Evolutionary conservation across 768 basidiomycete species (phyloP).

Genomic region (Boletus pseudo-olivaceus): DNA sequence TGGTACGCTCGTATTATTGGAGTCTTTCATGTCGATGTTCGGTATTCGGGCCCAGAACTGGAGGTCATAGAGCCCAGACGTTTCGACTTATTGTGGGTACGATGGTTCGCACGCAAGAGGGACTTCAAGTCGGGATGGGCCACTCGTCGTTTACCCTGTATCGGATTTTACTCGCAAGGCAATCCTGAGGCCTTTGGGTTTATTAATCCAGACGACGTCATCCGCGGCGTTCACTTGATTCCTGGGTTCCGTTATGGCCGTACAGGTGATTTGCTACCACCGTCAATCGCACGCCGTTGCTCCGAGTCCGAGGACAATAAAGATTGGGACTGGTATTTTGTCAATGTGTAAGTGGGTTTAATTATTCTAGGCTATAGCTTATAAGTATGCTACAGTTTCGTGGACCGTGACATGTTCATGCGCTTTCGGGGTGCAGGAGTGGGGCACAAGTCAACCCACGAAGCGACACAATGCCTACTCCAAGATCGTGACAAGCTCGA

Average conservation of each 20-base stretch:
- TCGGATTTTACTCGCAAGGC: not conserved
- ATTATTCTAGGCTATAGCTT: accelerated
- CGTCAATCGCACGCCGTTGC: too few relatives aligned
- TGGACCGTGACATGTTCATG: constrained; percentile 3
- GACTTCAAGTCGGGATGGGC: not conserved
- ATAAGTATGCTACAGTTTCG: not conserved
- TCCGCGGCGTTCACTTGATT: not conserved
- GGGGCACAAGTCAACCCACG: not conserved
- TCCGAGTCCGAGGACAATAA: too few relatives aligned
- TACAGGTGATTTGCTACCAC: not conserved
- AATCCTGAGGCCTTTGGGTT: not conserved
- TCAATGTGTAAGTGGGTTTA: not conserved
- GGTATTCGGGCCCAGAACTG: not conserved
- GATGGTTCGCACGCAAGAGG: not conserved
- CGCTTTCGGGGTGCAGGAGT: not conserved
- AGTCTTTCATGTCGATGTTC: constrained; percentile 1
- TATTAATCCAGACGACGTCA: not conserved
- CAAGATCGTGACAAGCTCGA: not conserved
- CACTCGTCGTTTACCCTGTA: not conserved
- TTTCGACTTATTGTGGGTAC: not conserved
- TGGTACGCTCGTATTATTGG: constrained; percentile 30
- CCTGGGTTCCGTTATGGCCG: not conserved
- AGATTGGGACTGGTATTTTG: constrained; percentile 3
- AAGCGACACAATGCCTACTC: not conserved
- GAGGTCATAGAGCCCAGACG: not conserved